phyloP scores from a whole-genome alignment of 495 filamentous ascomycete genomes.

The Trichoderma asperelloides region DNA sequence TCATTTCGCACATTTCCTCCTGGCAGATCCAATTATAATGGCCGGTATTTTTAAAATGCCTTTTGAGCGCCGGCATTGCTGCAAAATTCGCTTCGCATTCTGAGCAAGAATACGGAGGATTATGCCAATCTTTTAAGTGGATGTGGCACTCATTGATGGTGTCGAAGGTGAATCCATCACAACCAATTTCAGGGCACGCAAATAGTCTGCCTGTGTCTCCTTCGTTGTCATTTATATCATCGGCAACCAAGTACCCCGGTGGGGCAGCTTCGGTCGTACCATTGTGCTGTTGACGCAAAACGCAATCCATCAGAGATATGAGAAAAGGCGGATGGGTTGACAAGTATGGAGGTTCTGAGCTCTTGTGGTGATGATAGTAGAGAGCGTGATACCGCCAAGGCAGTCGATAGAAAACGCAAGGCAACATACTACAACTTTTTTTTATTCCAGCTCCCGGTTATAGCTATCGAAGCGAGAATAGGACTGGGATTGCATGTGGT shows the following conservation, averaged over 20 bases:
- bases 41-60: neutral
- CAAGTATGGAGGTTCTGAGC: no score
- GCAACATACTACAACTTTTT: no score
- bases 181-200: neutral
- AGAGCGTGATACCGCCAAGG: no score
- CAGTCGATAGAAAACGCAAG: no score
- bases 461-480: no score
- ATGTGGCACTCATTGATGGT: neutral
- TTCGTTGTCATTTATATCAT: neutral
- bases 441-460: no score
- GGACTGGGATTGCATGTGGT: no score
- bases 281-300: no score
- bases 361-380: no score
- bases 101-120: neutral
- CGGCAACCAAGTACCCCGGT: neutral
- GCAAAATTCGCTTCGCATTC: neutral
- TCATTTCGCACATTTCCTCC: neutral
- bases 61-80: neutral
- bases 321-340: no score
- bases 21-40: neutral
- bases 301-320: no score
- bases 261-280: neutral
- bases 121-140: neutral
- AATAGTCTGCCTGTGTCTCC: neutral
- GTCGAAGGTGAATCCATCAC: neutral